Base-by-base conservation (phyloP, 2,329 filamentous ascomycete species). In the Epichloe typhina region DNA sequence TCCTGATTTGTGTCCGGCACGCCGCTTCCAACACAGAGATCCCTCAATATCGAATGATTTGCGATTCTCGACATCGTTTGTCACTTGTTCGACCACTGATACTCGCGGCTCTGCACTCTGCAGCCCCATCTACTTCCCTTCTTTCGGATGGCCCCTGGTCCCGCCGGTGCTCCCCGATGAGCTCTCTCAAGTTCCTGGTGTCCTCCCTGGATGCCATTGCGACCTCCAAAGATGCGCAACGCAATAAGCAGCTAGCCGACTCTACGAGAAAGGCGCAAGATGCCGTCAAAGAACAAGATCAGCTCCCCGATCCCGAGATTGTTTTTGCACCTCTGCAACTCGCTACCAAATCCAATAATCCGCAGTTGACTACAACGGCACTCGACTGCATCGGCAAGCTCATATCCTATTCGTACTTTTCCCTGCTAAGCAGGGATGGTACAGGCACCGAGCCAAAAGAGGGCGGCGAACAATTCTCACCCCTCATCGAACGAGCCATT, bases 321-420 rank as follows among this genome's bases (percentile, higher is more conserved):
- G 82, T 98, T 59, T 98, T 98, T 63, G 83, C 85, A 57, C 93
- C 93, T 13, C 71, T 98, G 35, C 87, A 94, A 63, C 77, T 97
- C 41, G 93, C 94, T 46, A 91, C 90, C 37, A 88, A 89, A 64
- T 85, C 88, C 9, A 80, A 83, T 60, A 96, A 88, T 61, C 84
- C 91, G 49, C 82, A 88, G 52, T 76, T 98, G 45, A 87, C 89
- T 53, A 95, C 89, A 21, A 87, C 86, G 38, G 90, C 93, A 6
- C 80, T 98, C 62, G 93, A 98, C 69, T 97, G 91, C 69, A 96
- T 98, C 61, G 93, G 94, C 61, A 98, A 98, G 73, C 82, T 98
- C 55, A 97, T 97, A 65, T 96, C 91, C 61, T 98, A 95, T 67
- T 95, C 93, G 17, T 97, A 97, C 74, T 97, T 98, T 68, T 91